Evolutionary conservation across 805 yeast genomes (phyloP).

Genomic region (Candida odintsovae): DNA sequence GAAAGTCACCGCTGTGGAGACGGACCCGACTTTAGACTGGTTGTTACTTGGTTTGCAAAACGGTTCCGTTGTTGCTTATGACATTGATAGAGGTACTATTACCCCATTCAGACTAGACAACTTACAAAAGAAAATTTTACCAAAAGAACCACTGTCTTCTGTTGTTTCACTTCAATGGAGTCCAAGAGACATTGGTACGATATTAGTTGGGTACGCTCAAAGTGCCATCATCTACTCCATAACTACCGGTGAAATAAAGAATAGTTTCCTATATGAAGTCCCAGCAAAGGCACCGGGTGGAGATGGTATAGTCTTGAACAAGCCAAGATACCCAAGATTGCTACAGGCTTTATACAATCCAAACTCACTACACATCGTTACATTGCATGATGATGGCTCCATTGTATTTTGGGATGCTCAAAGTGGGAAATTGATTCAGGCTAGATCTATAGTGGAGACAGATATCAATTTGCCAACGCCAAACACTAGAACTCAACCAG

Average conservation of each 20-base stretch:
- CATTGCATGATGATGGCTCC: slow-evolving; percentile 78
- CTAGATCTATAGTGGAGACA: slow-evolving; percentile 64
- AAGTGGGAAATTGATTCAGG: slow-evolving; percentile 66
- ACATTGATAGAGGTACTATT: slow-evolving; percentile 69
- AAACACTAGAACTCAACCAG: background rate
- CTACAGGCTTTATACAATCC: slow-evolving; percentile 79
- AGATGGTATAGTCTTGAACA: slow-evolving; percentile 30
- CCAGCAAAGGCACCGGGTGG: slow-evolving; percentile 73
- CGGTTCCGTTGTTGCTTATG: slow-evolving; percentile 68
- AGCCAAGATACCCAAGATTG: slow-evolving; percentile 35
- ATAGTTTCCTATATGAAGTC: slow-evolving; percentile 52
- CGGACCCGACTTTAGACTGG: slow-evolving; percentile 91
- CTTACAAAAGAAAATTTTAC: slow-evolving; percentile 55
- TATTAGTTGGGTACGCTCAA: slow-evolving; percentile 68
- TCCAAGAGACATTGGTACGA: slow-evolving; percentile 81
- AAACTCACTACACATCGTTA: slow-evolving; percentile 77
- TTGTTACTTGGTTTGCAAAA: slow-evolving; percentile 71
- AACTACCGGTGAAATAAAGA: slow-evolving; percentile 51
- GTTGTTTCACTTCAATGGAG: slow-evolving; percentile 70
- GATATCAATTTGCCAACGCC: slow-evolving; percentile 49
- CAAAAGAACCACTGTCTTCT: slow-evolving; percentile 54
- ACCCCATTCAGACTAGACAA: slow-evolving; percentile 67
- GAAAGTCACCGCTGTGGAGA: slow-evolving; percentile 58
- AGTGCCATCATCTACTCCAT: slow-evolving; percentile 68
- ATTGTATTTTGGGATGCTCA: slow-evolving; percentile 91